A percentile compares a stretch with the other conserved stretches of the same genome.
These are phyloP conservation scores for Zymoseptoria ardabiliae DNA, from an alignment of 2,329 filamentous ascomycete genomes.

Conservation along the genomic window DNA sequence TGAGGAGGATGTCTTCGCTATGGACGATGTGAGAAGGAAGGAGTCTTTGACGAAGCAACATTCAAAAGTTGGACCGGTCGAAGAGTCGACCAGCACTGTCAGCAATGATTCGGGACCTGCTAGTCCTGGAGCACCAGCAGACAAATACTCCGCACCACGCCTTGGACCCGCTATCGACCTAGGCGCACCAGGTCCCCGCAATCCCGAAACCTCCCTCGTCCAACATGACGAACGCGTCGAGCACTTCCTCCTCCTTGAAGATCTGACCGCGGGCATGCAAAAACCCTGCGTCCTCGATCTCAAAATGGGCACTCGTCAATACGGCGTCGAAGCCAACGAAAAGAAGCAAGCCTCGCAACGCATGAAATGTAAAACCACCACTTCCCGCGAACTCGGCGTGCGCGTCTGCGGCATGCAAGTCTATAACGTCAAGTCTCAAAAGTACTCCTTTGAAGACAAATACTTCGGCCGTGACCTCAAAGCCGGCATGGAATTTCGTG, in stretches of 20 bases:
- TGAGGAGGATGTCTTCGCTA: slow-evolving; percentile 62
- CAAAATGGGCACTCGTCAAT: slow-evolving; percentile 98
- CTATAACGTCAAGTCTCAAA: slow-evolving; percentile 78
- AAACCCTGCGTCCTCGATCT: slow-evolving; percentile 93
- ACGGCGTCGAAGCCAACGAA: slow-evolving; percentile 81
- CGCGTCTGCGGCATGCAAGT: slow-evolving; percentile 93
- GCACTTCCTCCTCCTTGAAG: slow-evolving; percentile 88
- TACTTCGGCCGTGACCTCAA: slow-evolving; percentile 88
- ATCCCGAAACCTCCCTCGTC: slow-evolving; percentile 40
- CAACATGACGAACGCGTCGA: slow-evolving; percentile 62
- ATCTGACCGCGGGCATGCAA: slow-evolving; percentile 93
- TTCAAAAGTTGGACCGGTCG: neutral
- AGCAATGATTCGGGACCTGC: neutral
- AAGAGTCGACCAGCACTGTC: neutral
- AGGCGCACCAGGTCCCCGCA: slow-evolving; percentile 25
- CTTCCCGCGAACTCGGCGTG: slow-evolving; percentile 83
- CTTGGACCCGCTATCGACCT: slow-evolving; percentile 28
- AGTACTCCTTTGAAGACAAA: slow-evolving; percentile 95
- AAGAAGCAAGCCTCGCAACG: slow-evolving; percentile 92
- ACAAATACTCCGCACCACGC: slow-evolving; percentile 7
- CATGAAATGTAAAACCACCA: slow-evolving; percentile 86
- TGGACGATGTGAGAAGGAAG: slow-evolving; percentile 48
- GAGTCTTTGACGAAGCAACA: slow-evolving; percentile 1
- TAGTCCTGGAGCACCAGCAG: neutral
- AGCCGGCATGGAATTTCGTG: slow-evolving; percentile 80